A percentile compares a stretch with the other conserved stretches of the same genome.
Conservation (phyloP, 441 rosid species). For the Francoa sonchifolia region DNA sequence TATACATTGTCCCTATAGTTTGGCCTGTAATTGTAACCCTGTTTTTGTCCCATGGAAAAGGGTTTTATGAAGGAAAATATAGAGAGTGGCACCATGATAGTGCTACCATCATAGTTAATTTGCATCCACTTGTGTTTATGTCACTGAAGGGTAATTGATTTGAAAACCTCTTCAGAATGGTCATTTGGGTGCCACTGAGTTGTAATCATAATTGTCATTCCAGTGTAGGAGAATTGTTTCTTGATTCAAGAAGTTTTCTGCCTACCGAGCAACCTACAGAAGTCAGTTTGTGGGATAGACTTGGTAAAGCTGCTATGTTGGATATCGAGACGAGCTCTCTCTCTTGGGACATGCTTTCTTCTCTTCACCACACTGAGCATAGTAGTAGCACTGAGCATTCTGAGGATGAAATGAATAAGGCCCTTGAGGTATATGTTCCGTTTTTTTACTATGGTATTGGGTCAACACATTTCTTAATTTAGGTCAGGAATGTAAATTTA, state of each 20-base stretch:
- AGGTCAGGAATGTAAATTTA: not conserved
- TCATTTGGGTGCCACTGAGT: slow-evolving; percentile 3
- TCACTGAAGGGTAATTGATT: not conserved
- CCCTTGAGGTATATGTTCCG: slow-evolving; percentile 59
- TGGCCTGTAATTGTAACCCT: too few relatives aligned
- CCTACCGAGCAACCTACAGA: slow-evolving; percentile 47
- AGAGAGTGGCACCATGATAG: too few relatives aligned
- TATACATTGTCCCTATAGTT: too few relatives aligned
- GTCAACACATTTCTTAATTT: not conserved
- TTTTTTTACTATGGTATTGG: not conserved
- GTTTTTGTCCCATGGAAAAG: too few relatives aligned
- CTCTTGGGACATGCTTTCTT: slow-evolving; percentile 86
- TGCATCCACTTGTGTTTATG: too few relatives aligned
- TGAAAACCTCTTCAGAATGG: not conserved
- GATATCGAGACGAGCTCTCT: slow-evolving; percentile 58
- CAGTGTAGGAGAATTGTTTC: slow-evolving; percentile 49
- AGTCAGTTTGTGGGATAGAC: slow-evolving; percentile 82
- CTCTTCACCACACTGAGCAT: slow-evolving; percentile 95
- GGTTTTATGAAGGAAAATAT: too few relatives aligned
- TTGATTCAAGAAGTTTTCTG: slow-evolving; percentile 35
- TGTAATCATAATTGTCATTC: slow-evolving; percentile 12
- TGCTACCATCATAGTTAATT: too few relatives aligned
- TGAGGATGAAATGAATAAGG: slow-evolving; percentile 82
- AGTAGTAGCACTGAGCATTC: slow-evolving; percentile 71
- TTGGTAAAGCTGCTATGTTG: slow-evolving; percentile 64